These are phyloP conservation scores for Phlebopus sp. DNA, from an alignment of 1,284 basidiomycete species.

Conservation along the genomic window DNA sequence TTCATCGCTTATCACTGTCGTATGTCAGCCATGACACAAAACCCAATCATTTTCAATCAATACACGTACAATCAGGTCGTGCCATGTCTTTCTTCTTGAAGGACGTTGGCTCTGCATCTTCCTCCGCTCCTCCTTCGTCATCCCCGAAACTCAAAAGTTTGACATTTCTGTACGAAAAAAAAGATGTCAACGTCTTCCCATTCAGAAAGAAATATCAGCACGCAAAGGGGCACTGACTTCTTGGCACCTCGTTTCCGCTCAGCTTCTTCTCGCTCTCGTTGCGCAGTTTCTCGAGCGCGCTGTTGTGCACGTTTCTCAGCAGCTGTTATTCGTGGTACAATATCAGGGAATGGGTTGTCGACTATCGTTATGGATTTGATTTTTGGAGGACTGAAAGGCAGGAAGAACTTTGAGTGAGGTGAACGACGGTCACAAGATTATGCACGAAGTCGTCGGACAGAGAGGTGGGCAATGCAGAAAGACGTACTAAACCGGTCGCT, in stretches of 20 bases:
- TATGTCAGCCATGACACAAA: slow-evolving; percentile 1
- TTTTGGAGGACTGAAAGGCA: slow-evolving; percentile 71
- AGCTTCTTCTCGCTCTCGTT: slow-evolving; percentile 74
- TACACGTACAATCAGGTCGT: slow-evolving; percentile 72
- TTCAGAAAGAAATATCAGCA: no score
- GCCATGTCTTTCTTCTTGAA: slow-evolving; percentile 79
- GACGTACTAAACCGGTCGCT: slow-evolving; percentile 82
- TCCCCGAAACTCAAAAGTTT: slow-evolving; percentile 85
- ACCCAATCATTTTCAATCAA: background rate
- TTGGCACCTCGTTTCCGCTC: slow-evolving; percentile 74
- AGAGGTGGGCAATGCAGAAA: slow-evolving; percentile 1
- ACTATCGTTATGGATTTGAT: slow-evolving; percentile 81
- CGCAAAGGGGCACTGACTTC: slow-evolving; percentile 57
- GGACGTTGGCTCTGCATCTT: slow-evolving; percentile 44
- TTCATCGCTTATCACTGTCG: slow-evolving; percentile 53
- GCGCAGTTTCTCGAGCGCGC: slow-evolving; percentile 71
- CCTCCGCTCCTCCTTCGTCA: slow-evolving; percentile 69
- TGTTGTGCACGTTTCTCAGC: slow-evolving; percentile 84
- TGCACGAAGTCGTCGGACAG: background rate
- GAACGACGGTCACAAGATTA: background rate
- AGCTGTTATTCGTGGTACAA: slow-evolving; percentile 94
- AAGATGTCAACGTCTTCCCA: slow-evolving; percentile 3
- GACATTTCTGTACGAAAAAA: slow-evolving; percentile 61
- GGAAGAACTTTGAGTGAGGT: slow-evolving; percentile 5
- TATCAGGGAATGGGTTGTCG: slow-evolving; percentile 94